Percentiles rank a stretch among this genome's conserved stretches.
phyloP scores from a whole-genome alignment of 148 eudicot species.

The Rhododendron mucronatum region DNA sequence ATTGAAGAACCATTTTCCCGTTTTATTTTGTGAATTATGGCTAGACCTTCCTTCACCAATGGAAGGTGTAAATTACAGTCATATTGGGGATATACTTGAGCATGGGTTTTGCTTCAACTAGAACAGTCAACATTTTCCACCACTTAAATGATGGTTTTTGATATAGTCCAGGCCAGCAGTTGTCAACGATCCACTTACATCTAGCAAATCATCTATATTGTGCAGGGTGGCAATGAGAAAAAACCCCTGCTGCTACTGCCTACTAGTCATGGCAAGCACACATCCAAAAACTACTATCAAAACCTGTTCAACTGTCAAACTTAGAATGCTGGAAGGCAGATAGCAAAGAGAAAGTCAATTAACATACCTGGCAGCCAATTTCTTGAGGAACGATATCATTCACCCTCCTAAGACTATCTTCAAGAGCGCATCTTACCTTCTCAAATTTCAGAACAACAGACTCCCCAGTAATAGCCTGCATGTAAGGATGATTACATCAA shows the following conservation, averaged over 20 bases:
- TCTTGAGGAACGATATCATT: slow-evolving; percentile 87
- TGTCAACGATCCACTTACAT: neutral
- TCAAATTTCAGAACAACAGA: slow-evolving; percentile 86
- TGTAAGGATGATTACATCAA: slow-evolving; percentile 18
- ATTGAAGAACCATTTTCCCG: neutral
- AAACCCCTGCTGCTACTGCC: neutral
- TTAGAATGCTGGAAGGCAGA: neutral
- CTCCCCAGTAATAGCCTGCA: slow-evolving; percentile 95
- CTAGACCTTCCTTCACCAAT: neutral
- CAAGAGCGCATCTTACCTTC: slow-evolving; percentile 73
- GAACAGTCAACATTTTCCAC: neutral
- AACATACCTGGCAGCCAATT: slow-evolving; percentile 77
- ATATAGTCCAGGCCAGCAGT: neutral
- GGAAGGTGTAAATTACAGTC: neutral
- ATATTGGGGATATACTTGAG: neutral
- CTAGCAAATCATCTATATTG: neutral
- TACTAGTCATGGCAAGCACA: neutral
- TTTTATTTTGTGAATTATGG: neutral
- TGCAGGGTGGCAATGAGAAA: neutral
- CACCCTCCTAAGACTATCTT: slow-evolving; percentile 75
- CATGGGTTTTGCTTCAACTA: neutral
- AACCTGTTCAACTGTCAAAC: neutral
- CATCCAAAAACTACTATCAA: neutral
- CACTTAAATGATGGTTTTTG: neutral
- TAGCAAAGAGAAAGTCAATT: slow-evolving; percentile 3